Conservation (phyloP, 1,139 yeast genomes). For the Hyphopichia pseudoburtonii region DNA sequence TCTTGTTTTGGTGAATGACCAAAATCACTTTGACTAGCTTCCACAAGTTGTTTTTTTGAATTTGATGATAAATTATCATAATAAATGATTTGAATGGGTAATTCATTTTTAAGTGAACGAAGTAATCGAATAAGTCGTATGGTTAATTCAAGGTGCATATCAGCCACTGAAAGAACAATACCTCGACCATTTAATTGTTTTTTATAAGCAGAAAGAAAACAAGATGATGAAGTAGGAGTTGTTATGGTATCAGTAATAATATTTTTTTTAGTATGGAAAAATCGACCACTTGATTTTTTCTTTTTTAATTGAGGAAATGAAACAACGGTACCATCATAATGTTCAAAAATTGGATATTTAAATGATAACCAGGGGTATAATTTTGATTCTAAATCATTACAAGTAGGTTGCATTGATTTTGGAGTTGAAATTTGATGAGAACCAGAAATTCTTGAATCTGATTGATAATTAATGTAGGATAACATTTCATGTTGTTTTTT, state of each 20-base stretch:
- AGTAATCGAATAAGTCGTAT: conserved; percentile 29
- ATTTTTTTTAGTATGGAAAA: conserved; percentile 2
- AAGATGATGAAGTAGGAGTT: conserved; percentile 4
- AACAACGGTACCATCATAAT: conserved; percentile 5
- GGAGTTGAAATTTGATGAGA: background rate
- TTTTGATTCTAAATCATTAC: conserved; percentile 11
- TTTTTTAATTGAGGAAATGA: conserved; percentile 1
- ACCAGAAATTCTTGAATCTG: background rate
- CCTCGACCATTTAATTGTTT: conserved; percentile 31
- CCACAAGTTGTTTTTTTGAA: conserved; percentile 21
- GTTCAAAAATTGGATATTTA: conserved; percentile 14
- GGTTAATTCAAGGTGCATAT: conserved; percentile 28
- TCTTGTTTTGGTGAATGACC: conserved; percentile 35
- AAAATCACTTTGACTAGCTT: conserved; percentile 24
- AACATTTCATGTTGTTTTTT: conserved; percentile 1
- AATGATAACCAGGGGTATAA: conserved; percentile 19
- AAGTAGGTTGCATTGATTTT: background rate
- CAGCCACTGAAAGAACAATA: conserved; percentile 37
- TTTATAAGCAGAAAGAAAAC: conserved; percentile 21
- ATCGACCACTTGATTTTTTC: too few species aligned
- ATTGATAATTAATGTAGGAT: conserved; percentile 1
- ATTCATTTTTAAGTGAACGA: conserved; percentile 26
- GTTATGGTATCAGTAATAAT: background rate
- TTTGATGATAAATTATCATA: conserved; percentile 21
- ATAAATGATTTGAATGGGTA: conserved; percentile 40